Evolutionary conservation across 352 stramenopile genomes (phyloP).

Genomic region (Blastocystis sp.): DNA sequence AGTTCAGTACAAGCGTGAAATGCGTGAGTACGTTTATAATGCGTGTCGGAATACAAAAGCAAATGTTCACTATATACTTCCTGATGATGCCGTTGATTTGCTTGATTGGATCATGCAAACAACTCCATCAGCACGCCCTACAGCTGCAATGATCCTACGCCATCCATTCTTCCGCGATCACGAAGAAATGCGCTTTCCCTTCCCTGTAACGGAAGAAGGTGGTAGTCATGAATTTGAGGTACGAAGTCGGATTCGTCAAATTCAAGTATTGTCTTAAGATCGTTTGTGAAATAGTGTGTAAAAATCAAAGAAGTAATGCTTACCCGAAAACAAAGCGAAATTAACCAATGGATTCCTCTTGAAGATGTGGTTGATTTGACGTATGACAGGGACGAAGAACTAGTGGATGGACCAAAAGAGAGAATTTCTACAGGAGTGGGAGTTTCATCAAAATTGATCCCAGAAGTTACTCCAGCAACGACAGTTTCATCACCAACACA

Average conservation of each 20-base stretch:
- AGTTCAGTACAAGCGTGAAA: not conserved
- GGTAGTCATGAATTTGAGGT: constrained; percentile 27
- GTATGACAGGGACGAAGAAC: too few relatives aligned
- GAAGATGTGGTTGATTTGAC: not conserved
- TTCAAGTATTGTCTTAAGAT: not conserved
- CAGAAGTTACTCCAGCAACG: too few relatives aligned
- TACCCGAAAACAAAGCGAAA: not conserved
- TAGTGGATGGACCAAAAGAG: not conserved
- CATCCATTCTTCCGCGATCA: constrained; percentile 25
- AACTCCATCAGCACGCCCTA: not conserved
- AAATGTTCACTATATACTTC: not conserved
- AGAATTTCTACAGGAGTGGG: not conserved
- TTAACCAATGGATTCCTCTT: not conserved
- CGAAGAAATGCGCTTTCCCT: not conserved
- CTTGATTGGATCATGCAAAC: constrained; percentile 20
- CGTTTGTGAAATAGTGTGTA: not conserved
- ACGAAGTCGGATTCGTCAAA: not conserved
- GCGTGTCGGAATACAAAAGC: not conserved
- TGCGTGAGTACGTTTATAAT: not conserved
- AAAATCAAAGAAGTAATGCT: not conserved
- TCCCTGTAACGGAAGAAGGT: not conserved
- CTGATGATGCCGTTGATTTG: not conserved
- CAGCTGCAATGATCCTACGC: not conserved
- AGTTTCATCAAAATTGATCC: not conserved
- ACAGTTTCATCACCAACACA: too few relatives aligned